Percentiles rank a stretch among this genome's conserved stretches.
Conservation (phyloP, 2,329 filamentous ascomycete genomes). For the Hypoxylon sp. region DNA sequence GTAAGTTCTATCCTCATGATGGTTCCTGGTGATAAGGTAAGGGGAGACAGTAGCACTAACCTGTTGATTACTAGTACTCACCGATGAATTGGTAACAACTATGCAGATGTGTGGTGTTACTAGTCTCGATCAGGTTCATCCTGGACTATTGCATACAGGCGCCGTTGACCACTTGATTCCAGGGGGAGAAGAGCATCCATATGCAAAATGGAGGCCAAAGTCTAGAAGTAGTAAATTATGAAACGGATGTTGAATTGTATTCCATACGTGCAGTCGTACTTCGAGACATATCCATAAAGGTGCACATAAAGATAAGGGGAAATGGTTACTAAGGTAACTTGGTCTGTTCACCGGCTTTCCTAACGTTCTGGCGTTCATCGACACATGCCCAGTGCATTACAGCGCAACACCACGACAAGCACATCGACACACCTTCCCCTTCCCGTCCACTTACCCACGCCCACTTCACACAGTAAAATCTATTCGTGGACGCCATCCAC, state of each 20-base stretch:
- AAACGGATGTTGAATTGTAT: constrained; percentile 2
- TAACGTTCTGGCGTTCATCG: background rate
- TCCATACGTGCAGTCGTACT: background rate
- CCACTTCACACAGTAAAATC: background rate
- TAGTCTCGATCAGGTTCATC: constrained; percentile 71
- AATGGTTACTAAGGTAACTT: background rate
- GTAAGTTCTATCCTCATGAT: constrained; percentile 58
- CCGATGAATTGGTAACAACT: constrained; percentile 75
- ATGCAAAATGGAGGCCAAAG: constrained; percentile 59
- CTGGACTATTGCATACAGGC: constrained; percentile 72
- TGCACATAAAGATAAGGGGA: background rate
- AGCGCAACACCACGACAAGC: background rate
- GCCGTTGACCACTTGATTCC: constrained; percentile 65
- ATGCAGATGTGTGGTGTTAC: constrained; percentile 78
- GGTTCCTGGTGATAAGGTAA: background rate
- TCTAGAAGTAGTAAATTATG: constrained; percentile 53
- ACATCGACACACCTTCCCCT: background rate
- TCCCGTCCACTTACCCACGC: no score
- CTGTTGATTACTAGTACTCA: constrained; percentile 58
- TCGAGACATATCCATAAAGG: background rate
- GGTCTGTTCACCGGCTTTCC: background rate
- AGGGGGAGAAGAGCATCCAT: constrained; percentile 60
- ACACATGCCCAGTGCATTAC: background rate
- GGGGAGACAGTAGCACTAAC: constrained; percentile 23
- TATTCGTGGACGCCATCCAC: background rate